A percentile compares a stretch with the other conserved stretches of the same genome.
Evolutionary conservation across 73 alveolate genomes (phyloP).

Genomic region (Effrenium voratum): DNA sequence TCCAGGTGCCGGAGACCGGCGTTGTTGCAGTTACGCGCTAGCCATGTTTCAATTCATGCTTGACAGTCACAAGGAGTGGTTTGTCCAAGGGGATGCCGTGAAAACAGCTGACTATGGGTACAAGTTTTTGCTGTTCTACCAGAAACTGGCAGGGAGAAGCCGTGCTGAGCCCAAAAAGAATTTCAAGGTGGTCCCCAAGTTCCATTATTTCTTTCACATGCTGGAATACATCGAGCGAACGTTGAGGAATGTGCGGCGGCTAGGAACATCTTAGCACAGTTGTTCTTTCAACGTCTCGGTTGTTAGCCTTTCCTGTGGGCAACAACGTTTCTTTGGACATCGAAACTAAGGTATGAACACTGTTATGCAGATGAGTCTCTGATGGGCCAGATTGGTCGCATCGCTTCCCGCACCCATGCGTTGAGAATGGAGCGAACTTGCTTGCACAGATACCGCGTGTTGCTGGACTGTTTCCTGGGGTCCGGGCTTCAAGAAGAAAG

Average conservation of each 20-base stretch:
- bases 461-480: not conserved
- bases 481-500: conserved; percentile 25
- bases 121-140: conserved; percentile 4
- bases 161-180: not conserved
- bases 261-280: not conserved
- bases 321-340: not conserved
- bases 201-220: conserved; percentile 1
- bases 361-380: conserved; percentile 42
- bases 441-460: conserved; percentile 31
- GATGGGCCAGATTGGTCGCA: conserved; percentile 18
- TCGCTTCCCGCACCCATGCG: conserved; percentile 6
- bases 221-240: not conserved
- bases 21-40: not conserved
- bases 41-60: not conserved
- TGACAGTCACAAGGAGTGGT: not conserved
- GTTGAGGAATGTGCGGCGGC: conserved; percentile 18
- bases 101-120: not conserved
- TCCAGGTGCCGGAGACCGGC: not conserved
- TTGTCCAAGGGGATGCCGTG: not conserved
- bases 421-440: not conserved
- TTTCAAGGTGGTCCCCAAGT: conserved; percentile 19
- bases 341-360: conserved; percentile 28
- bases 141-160: not conserved
- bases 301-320: not conserved
- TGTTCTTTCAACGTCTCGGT: not conserved